Evolutionary conservation across 1,139 yeast genomes (phyloP).

Genomic region (Hansenula sp.): DNA sequence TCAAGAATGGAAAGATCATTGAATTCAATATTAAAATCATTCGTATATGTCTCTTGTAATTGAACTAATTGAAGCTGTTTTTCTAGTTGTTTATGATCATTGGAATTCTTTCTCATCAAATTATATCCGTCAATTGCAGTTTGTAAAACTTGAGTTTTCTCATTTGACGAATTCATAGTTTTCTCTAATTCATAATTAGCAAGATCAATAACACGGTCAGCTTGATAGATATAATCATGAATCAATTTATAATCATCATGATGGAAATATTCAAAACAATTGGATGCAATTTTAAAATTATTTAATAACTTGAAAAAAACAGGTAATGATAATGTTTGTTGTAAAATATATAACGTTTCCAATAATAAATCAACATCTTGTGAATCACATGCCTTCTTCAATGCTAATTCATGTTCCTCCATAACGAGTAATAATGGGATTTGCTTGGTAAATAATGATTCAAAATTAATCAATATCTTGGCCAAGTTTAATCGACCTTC

Average conservation of each 20-base stretch:
- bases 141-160: slow-evolving; percentile 24
- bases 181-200: slow-evolving; percentile 36
- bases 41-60: slow-evolving; percentile 49
- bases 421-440: slow-evolving; percentile 63
- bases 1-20: slow-evolving; percentile 49
- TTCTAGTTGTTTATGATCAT: slow-evolving; percentile 32
- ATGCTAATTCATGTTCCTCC: slow-evolving; percentile 70
- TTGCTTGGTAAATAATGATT: slow-evolving; percentile 61
- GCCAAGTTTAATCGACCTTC: slow-evolving; percentile 80
- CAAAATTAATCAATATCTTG: slow-evolving; percentile 59
- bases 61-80: slow-evolving; percentile 49
- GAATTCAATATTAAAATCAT: slow-evolving; percentile 54
- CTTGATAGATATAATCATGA: slow-evolving; percentile 56
- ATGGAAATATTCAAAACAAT: slow-evolving; percentile 39
- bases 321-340: slow-evolving; percentile 43
- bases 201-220: slow-evolving; percentile 46
- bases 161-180: slow-evolving; percentile 14
- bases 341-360: slow-evolving; percentile 54
- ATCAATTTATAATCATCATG: slow-evolving; percentile 33
- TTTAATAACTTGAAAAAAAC: slow-evolving; percentile 53
- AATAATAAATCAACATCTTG: slow-evolving; percentile 63
- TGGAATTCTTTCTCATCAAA: slow-evolving; percentile 20
- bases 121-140: slow-evolving; percentile 23
- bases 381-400: slow-evolving; percentile 64
- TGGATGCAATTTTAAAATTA: slow-evolving; percentile 37